phyloP scores from a whole-genome alignment of 371 early-diverging fungal species.

The Mucor mucedo region DNA sequence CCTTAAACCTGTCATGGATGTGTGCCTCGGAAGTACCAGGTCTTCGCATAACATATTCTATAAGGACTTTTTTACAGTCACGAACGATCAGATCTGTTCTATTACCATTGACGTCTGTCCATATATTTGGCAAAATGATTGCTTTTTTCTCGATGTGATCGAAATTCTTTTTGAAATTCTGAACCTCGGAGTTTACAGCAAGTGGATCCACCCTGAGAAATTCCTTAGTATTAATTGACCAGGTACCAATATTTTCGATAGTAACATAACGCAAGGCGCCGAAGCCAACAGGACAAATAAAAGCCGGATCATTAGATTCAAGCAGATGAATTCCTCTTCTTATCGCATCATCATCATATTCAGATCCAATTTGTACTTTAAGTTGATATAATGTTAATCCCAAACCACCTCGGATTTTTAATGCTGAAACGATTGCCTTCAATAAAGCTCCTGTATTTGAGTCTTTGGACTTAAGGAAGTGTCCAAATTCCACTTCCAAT shows the following conservation, averaged over 20 bases:
- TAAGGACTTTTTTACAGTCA: constrained; percentile 25
- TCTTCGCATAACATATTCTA: constrained; percentile 27
- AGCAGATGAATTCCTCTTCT: constrained; percentile 1
- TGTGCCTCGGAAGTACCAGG: constrained; percentile 38
- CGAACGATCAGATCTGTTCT: constrained; percentile 19
- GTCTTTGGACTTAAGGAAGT: not conserved
- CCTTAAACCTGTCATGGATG: constrained; percentile 18
- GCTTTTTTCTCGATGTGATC: constrained; percentile 1
- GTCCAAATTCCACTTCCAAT: not conserved
- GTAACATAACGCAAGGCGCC: constrained; percentile 31
- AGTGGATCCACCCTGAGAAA: not conserved
- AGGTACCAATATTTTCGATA: constrained; percentile 10
- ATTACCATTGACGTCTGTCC: constrained; percentile 38
- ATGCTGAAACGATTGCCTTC: constrained; percentile 13
- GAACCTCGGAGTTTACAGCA: not conserved
- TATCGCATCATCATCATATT: constrained; percentile 20
- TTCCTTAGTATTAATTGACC: constrained; percentile 19
- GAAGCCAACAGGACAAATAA: constrained; percentile 32
- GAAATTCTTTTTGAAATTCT: not conserved
- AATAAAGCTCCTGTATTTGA: not conserved
- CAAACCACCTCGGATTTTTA: constrained; percentile 2
- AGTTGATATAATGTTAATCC: constrained; percentile 27
- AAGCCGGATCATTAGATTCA: constrained; percentile 10
- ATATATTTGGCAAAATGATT: constrained; percentile 30
- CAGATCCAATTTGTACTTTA: not conserved